phyloP scores from a whole-genome alignment of 371 early-diverging fungal species.

The Fennellomyces sp. region DNA sequence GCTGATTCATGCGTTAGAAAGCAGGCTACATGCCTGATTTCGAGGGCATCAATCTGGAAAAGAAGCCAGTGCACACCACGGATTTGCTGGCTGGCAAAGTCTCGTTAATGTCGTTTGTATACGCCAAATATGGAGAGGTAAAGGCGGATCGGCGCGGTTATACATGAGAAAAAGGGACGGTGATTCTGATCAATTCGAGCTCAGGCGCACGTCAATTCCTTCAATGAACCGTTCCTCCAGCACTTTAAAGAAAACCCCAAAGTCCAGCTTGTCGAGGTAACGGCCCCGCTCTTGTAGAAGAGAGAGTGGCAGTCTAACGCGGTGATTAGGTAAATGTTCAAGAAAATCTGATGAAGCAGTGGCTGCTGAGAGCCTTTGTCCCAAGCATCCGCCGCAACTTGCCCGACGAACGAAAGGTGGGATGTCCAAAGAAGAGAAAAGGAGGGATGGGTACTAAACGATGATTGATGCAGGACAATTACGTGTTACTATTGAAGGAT shows the following conservation, averaged over 20 bases:
- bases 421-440: background rate
- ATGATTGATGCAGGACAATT: slow-evolving; percentile 45
- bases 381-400: slow-evolving; percentile 64
- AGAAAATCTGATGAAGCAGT: slow-evolving; percentile 66
- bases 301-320: no score
- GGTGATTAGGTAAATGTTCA: slow-evolving; percentile 62
- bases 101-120: slow-evolving; percentile 70
- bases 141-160: background rate
- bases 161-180: background rate
- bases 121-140: slow-evolving; percentile 77
- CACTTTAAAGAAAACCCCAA: slow-evolving; percentile 36
- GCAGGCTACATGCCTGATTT: slow-evolving; percentile 76
- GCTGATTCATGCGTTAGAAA: no score
- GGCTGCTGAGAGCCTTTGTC: slow-evolving; percentile 62
- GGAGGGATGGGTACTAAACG: background rate
- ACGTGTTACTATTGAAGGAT: slow-evolving; percentile 64
- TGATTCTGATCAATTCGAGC: background rate
- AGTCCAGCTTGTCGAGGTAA: slow-evolving; percentile 48
- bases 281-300: no score
- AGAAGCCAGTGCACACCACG: slow-evolving; percentile 58
- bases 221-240: slow-evolving; percentile 53
- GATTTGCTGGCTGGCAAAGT: slow-evolving; percentile 56
- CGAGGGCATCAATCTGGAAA: slow-evolving; percentile 56
- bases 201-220: slow-evolving; percentile 61
- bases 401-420: slow-evolving; percentile 55